These are phyloP conservation scores for Tylopilus cervinicoccineus DNA, from an alignment of 768 basidiomycete species.

Conservation along the genomic window DNA sequence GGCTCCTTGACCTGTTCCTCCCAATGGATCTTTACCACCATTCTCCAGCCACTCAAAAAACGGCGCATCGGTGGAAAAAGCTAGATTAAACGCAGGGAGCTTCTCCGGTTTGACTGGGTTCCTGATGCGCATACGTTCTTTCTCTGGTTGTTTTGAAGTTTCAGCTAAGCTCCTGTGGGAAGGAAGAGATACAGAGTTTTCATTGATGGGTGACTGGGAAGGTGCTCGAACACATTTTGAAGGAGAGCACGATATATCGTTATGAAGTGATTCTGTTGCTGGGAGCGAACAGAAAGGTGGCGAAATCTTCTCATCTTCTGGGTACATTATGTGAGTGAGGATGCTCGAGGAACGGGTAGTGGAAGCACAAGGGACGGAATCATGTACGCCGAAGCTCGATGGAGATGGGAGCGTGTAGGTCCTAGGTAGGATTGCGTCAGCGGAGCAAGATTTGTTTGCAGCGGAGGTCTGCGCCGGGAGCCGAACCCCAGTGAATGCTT, in stretches of 20 bases:
- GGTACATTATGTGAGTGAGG: conserved; percentile 19
- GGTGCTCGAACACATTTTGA: not conserved
- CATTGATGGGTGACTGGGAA: not conserved
- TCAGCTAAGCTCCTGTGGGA: not conserved
- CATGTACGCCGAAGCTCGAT: not conserved
- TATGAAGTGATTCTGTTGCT: not conserved
- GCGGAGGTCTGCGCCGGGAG: conserved; percentile 8
- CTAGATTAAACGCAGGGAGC: conserved; percentile 63
- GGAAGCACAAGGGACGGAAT: not conserved
- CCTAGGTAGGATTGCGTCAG: not conserved
- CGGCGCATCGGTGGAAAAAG: conserved; percentile 50
- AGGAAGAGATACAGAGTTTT: not conserved
- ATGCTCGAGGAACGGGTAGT: conserved; percentile 21
- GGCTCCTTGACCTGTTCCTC: conserved; percentile 22
- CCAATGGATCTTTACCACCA: conserved; percentile 34
- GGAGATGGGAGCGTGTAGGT: not conserved
- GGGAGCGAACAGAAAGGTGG: not conserved
- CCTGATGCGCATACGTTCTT: not conserved
- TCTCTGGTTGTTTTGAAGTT: not conserved
- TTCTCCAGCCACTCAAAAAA: conserved; percentile 79
- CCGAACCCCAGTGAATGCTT: conserved; percentile 45
- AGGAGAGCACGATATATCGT: not conserved
- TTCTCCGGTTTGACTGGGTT: conserved; percentile 8
- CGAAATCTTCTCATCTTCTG: conserved; percentile 4
- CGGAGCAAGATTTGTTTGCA: conserved; percentile 13